These are phyloP conservation scores for Penicillium coffeae DNA, from an alignment of 495 filamentous ascomycete genomes.

Conservation along the genomic window DNA sequence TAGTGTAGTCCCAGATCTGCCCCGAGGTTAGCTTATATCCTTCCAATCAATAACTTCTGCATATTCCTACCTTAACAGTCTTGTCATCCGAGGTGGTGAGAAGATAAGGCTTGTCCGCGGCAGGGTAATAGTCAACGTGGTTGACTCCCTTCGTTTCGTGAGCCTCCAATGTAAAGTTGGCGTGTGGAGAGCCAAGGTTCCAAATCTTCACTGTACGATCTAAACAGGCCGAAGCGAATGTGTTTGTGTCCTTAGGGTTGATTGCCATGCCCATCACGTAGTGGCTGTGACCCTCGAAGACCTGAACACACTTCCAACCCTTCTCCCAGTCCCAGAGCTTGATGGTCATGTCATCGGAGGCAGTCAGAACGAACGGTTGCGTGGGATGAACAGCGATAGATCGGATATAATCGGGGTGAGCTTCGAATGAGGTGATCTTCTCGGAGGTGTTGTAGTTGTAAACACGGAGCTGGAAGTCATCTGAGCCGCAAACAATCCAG, in stretches of 20 bases:
- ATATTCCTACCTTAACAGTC: conserved; percentile 62
- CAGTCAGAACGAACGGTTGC: conserved; percentile 92
- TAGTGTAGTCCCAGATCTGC: conserved; percentile 91
- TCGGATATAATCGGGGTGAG: conserved; percentile 97
- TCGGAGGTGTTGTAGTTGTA: conserved; percentile 99
- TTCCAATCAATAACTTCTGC: neutral
- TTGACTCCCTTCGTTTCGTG: conserved; percentile 99
- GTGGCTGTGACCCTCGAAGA: conserved; percentile 97
- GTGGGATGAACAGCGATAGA: conserved; percentile 96
- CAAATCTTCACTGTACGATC: conserved; percentile 98
- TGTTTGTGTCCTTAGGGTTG: conserved; percentile 98
- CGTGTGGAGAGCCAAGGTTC: conserved; percentile 83
- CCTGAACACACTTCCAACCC: conserved; percentile 94
- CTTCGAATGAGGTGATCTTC: conserved; percentile 97
- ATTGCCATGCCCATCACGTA: conserved; percentile 99
- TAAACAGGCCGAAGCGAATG: conserved; percentile 94
- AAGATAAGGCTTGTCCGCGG: conserved; percentile 94
- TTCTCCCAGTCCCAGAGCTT: conserved; percentile 99
- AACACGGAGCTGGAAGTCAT: conserved; percentile 95
- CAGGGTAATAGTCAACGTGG: conserved; percentile 95
- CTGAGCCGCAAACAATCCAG: conserved; percentile 97
- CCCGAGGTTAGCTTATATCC: neutral
- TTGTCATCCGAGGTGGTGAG: conserved; percentile 94
- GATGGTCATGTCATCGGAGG: conserved; percentile 99
- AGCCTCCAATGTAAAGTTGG: conserved; percentile 94